A percentile compares a stretch with the other conserved stretches of the same genome.
These are phyloP conservation scores for Hydrangea macrophylla DNA, from an alignment of 148 eudicot genomes.

Conservation along the genomic window DNA sequence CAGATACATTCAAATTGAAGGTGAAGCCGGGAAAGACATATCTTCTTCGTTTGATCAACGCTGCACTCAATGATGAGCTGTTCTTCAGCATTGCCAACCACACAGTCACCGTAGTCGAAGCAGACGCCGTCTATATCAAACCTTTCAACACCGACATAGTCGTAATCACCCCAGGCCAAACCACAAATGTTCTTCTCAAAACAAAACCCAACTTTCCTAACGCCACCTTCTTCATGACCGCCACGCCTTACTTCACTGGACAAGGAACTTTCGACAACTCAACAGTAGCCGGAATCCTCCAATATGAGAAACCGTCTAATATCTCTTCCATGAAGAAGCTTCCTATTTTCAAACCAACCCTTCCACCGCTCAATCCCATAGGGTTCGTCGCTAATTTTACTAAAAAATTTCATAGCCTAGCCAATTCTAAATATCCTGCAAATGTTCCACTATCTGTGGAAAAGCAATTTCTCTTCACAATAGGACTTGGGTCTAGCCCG, in stretches of 20 bases:
- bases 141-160: neutral
- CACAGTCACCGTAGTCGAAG: constrained; percentile 10
- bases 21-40: constrained; percentile 11
- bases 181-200: constrained; percentile 15
- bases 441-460: constrained; percentile 16
- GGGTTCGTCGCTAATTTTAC: neutral
- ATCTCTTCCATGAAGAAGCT: neutral
- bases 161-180: constrained; percentile 13
- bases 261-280: constrained; percentile 13
- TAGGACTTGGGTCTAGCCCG: constrained; percentile 6
- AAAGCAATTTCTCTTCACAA: constrained; percentile 13
- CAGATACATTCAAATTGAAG: constrained; percentile 14
- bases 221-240: constrained; percentile 11
- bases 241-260: constrained; percentile 14
- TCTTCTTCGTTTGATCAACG: constrained; percentile 9
- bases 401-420: neutral
- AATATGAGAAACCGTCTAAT: neutral
- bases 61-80: constrained; percentile 9
- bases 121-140: constrained; percentile 4
- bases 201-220: constrained; percentile 1
- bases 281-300: constrained; percentile 10
- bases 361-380: constrained; percentile 2
- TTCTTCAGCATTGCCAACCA: constrained; percentile 19
- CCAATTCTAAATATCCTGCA: constrained; percentile 13
- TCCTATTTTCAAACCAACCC: constrained; percentile 7